Evolutionary conservation across 1,284 basidiomycete genomes (phyloP).

Genomic region (Trametes sp.): DNA sequence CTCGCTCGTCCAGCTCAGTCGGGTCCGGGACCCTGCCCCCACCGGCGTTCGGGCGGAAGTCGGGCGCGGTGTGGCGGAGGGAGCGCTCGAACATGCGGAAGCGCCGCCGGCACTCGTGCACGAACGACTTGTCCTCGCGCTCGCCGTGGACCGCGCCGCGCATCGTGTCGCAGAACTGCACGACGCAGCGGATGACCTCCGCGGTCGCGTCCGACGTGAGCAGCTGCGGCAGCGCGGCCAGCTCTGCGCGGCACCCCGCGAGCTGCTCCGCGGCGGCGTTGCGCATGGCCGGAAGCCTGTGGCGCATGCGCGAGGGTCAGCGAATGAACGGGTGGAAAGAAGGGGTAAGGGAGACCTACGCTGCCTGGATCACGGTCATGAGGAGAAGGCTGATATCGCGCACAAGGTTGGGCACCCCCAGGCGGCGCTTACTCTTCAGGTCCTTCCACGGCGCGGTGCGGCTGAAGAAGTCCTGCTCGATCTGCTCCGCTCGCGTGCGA

Average conservation of each 20-base stretch:
- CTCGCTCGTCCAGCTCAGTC: neutral
- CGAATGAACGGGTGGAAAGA: neutral
- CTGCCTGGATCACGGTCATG: constrained; percentile 55
- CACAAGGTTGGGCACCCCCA: constrained; percentile 64
- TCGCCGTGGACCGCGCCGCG: constrained; percentile 46
- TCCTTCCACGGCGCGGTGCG: constrained; percentile 57
- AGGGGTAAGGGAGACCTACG: constrained; percentile 48
- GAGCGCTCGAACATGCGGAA: constrained; percentile 44
- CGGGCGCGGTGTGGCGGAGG: constrained; percentile 49
- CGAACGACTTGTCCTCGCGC: constrained; percentile 44
- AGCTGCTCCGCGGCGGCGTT: constrained; percentile 50
- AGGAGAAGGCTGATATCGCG: constrained; percentile 58
- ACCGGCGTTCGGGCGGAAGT: constrained; percentile 39
- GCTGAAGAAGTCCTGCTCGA: constrained; percentile 54
- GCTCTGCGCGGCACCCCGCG: constrained; percentile 40
- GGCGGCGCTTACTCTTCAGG: constrained; percentile 47
- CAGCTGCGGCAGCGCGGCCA: constrained; percentile 50
- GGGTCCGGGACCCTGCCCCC: neutral
- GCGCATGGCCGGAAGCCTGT: constrained; percentile 57
- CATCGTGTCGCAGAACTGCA: constrained; percentile 51
- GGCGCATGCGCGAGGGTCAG: neutral
- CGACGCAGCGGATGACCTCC: constrained; percentile 53
- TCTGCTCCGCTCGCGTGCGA: constrained; percentile 44
- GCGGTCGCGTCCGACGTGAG: constrained; percentile 48
- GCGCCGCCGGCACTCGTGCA: constrained; percentile 43